Conservation (phyloP, 495 filamentous ascomycete genomes). For the Daldinia bambusicola region DNA sequence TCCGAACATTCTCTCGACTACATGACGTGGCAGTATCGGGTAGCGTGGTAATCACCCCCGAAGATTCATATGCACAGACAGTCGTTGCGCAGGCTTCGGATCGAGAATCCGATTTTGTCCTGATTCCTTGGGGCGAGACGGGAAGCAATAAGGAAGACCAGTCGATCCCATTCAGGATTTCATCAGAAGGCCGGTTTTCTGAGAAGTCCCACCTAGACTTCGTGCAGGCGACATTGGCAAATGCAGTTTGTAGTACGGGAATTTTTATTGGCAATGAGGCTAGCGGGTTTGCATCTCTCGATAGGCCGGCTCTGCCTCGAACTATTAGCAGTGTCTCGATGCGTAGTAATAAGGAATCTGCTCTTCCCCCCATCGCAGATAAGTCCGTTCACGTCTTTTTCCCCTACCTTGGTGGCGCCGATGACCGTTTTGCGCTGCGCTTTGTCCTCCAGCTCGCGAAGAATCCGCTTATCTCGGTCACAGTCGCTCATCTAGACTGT, state of each 20-base stretch:
- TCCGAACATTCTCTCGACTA: conserved; percentile 86
- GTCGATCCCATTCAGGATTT: conserved; percentile 52
- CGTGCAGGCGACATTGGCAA: conserved; percentile 69
- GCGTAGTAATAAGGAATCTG: conserved; percentile 60
- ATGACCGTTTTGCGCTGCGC: conserved; percentile 83
- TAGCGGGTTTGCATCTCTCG: conserved; percentile 59
- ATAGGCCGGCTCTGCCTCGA: conserved; percentile 53
- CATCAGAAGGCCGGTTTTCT: conserved; percentile 60
- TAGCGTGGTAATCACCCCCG: conserved; percentile 78
- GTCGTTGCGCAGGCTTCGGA: conserved; percentile 74
- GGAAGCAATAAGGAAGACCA: conserved; percentile 74
- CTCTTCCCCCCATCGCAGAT: conserved; percentile 62
- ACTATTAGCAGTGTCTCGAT: conserved; percentile 68
- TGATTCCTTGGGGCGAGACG: conserved; percentile 93
- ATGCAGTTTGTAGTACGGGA: conserved; percentile 73
- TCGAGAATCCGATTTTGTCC: conserved; percentile 77
- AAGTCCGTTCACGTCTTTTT: conserved; percentile 87
- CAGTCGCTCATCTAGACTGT: conserved; percentile 66
- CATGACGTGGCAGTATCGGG: conserved; percentile 87
- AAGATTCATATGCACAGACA: conserved; percentile 80
- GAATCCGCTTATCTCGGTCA: conserved; percentile 79
- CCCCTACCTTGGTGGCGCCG: conserved; percentile 85
- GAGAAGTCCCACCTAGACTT: conserved; percentile 70
- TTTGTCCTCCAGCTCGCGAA: conserved; percentile 83
- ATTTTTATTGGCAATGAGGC: conserved; percentile 84